phyloP scores from a whole-genome alignment of 306 rosid species.

The Begonia loranthoides region DNA sequence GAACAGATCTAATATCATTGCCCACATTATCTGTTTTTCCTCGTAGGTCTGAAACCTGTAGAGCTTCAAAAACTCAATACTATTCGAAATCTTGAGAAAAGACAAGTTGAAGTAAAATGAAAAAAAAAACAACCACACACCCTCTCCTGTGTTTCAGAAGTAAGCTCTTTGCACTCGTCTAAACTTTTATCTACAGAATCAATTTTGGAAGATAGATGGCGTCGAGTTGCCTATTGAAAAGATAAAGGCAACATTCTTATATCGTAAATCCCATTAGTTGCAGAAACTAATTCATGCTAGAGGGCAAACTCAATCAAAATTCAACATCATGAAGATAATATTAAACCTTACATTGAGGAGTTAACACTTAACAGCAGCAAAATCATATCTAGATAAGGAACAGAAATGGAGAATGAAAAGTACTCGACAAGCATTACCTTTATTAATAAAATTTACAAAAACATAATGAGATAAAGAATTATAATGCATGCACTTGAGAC shows the following conservation, averaged over 20 bases:
- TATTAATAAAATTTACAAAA: too few relatives aligned
- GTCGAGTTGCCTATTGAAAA: constrained; percentile 50
- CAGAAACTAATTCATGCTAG: too few relatives aligned
- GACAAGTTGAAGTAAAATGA: constrained; percentile 1
- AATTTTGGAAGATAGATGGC: constrained; percentile 45
- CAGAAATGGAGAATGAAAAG: too few relatives aligned
- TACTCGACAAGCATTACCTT: too few relatives aligned
- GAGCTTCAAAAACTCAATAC: background rate
- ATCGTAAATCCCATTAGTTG: too few relatives aligned
- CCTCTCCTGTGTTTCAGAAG: constrained; percentile 35
- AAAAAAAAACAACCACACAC: constrained; percentile 22
- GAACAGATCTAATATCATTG: constrained; percentile 34
- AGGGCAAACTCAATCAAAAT: background rate
- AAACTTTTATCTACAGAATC: constrained; percentile 38
- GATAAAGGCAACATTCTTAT: background rate
- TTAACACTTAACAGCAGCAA: too few relatives aligned
- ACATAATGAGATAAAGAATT: too few relatives aligned
- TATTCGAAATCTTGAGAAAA: constrained; percentile 1
- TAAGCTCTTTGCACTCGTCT: constrained; percentile 37
- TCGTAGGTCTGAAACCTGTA: constrained; percentile 46
- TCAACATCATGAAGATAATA: background rate
- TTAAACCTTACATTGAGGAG: background rate
- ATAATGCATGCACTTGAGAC: too few relatives aligned
- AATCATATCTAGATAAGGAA: too few relatives aligned
- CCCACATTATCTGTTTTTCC: constrained; percentile 26